Base-by-base conservation (phyloP, 495 filamentous ascomycete species). In the Poronia punctata region DNA sequence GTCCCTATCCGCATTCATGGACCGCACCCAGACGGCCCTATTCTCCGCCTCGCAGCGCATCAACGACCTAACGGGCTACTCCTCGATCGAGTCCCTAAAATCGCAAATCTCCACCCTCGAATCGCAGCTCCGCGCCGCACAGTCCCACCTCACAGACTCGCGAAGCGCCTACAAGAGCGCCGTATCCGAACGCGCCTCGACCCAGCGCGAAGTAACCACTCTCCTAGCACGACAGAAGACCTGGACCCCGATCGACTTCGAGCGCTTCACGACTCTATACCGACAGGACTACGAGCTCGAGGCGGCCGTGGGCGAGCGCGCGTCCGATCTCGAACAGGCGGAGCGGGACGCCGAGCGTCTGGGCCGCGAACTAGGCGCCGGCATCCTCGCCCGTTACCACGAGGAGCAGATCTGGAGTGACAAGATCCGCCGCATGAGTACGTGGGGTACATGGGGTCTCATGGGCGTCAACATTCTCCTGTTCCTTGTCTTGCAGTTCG, bases 331-430 rank as follows among this genome's bases (percentile, higher is more conserved):
- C 33, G 71, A 78, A n/a, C 66, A 71, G 25, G 79, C 84, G 0
- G 92, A 98, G 62, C 69, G 75, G 27, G 76, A 82, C 22, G 78
- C 88, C 9, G 83, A 92, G 63, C 80, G 86, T 32, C 77, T 87
- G 2, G 74, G 79, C 18, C 71, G 78, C 6, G 74, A 78, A 53
- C 66, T 98, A 33, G 86, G 80, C 56, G 76, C 80, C 26, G 77
- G 75, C 24, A 96, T 97, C 43, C 68, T 96, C 22, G 80, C 80
- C 20, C 79, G 92, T 19, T 98, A 98, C 65, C 92, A 98, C 64
- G 92, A 98, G 63, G 92, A 98, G 64, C 92, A 98, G 70, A 95
- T 98, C 32, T 98, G 92, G 92, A 90, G 84, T 52, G 92, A 98
- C 55, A 92, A 94, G 56, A 98, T 98, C 57, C 75, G 92, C 28